Percentiles rank a stretch among this genome's conserved stretches.
Evolutionary conservation across 164 flowering plant species (phyloP).

Genomic region (Saururus chinensis): DNA sequence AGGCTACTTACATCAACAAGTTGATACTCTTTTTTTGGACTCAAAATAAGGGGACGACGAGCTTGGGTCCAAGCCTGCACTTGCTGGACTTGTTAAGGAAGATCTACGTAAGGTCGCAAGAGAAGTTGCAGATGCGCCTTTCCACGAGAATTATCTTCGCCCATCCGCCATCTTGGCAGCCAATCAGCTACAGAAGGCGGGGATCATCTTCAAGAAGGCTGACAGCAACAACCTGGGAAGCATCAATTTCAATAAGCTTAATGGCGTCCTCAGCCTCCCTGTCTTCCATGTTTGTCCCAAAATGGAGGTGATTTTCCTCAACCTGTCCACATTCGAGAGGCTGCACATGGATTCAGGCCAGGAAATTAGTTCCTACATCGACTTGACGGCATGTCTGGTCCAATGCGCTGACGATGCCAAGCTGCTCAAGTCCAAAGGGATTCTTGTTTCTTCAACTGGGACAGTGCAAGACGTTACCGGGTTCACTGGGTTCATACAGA

Average conservation of each 20-base stretch:
- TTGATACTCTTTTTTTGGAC: background rate
- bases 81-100: constrained; percentile 4
- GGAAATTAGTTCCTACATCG: constrained; percentile 36
- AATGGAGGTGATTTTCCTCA: too few species aligned
- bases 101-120: background rate
- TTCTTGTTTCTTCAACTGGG: constrained; percentile 34
- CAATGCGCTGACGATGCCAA: constrained; percentile 33
- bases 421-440: constrained; percentile 24
- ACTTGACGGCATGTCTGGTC: constrained; percentile 46
- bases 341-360: too few species aligned
- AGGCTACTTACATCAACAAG: constrained; percentile 1
- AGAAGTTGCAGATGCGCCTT: background rate
- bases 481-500: too few species aligned
- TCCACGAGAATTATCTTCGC: background rate
- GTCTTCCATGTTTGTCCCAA: too few species aligned
- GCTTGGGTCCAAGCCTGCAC: constrained; percentile 4
- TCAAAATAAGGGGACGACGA: too few species aligned
- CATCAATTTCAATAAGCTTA: background rate
- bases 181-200: background rate
- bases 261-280: too few species aligned
- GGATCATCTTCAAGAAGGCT: background rate
- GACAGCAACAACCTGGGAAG: background rate
- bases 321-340: too few species aligned
- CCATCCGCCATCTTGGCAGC: background rate
- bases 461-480: constrained; percentile 38